Evolutionary conservation across 2,329 filamentous ascomycete species (phyloP), one percentile per base, ranked within the genome.

Genomic region (Colletotrichum salicis): DNA sequence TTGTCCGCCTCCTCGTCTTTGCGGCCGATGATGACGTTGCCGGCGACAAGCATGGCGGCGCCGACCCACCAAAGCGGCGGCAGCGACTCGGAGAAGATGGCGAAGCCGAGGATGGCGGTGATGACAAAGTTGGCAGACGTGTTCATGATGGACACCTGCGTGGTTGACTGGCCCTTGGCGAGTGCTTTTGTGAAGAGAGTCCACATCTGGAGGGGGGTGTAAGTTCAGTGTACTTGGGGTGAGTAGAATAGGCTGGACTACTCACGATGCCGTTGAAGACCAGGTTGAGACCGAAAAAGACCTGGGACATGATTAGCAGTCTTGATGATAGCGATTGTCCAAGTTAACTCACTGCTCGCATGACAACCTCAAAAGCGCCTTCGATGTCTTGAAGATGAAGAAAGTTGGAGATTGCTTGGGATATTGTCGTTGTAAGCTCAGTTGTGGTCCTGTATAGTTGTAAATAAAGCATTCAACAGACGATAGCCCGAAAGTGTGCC

Each of bases 101-200:
- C 80, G 61, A 89, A 84, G 31, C 93, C 93, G 24, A 95, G 84
- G 7, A 95, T 74, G 8, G 93, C 93, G 0, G 93, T 95, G 72
- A 94, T 82, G 82, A 96, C 87, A 80, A 96, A 96, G 82, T 96
- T 96, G 68, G 92, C 87, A 15, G 92, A 94, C 3, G 93, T 95
- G 81, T 96, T 96, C 80, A 96, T 90, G 79, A 96, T 92, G 75
- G 90, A 92, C 60, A 95, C 93, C 78, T 94, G 92, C 0, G 93
- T 94, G 10, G 93, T 94, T 1, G 92, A 94, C 70, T 89, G 88
- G 15, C 93, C 92, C 22, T 89, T 87, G 0, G 93, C 90, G n/a
- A 96, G 88, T 64, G 93, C 93, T 61, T 90, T 88, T 7, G 93
- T 96, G 83, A 95, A 96, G 59, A 96, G 87, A 0, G 92, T 90